phyloP scores from a whole-genome alignment of 176 grass and related monocot genomes.

The Oryza rufipogon region DNA sequence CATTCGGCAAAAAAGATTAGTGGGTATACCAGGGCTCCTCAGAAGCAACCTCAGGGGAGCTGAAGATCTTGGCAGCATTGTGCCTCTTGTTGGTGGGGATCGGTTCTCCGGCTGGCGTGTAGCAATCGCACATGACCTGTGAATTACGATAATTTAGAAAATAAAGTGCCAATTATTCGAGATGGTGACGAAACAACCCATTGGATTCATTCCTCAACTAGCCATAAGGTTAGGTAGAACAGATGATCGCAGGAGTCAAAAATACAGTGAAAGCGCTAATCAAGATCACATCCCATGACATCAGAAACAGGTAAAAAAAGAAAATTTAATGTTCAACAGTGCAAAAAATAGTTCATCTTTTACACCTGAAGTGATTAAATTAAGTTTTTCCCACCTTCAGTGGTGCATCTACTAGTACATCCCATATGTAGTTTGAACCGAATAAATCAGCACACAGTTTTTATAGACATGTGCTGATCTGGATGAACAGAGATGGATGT shows the following conservation, averaged over 20 bases:
- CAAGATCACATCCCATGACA: not conserved
- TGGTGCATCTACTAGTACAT: not conserved
- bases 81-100: slow-evolving; percentile 93
- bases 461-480: not conserved
- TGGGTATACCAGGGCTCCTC: slow-evolving; percentile 78
- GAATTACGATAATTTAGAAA: slow-evolving; percentile 40
- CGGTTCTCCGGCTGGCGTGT: slow-evolving; percentile 88
- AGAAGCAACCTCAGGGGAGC: slow-evolving; percentile 64
- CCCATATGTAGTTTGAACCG: not conserved
- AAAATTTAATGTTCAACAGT: not conserved
- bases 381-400: not conserved
- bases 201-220: slow-evolving; percentile 30
- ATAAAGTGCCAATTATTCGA: slow-evolving; percentile 1
- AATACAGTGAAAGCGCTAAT: not conserved
- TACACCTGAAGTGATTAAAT: not conserved
- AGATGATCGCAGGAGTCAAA: not conserved
- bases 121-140: slow-evolving; percentile 99
- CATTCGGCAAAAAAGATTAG: not conserved
- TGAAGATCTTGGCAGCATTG: slow-evolving; percentile 84
- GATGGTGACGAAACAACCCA: not conserved
- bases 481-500: not conserved
- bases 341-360: not conserved
- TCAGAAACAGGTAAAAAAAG: not conserved
- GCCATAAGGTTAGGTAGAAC: slow-evolving; percentile 32
- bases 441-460: not conserved